Conservation (phyloP, 352 stramenopile genomes). For the Blastocystis sp. region DNA sequence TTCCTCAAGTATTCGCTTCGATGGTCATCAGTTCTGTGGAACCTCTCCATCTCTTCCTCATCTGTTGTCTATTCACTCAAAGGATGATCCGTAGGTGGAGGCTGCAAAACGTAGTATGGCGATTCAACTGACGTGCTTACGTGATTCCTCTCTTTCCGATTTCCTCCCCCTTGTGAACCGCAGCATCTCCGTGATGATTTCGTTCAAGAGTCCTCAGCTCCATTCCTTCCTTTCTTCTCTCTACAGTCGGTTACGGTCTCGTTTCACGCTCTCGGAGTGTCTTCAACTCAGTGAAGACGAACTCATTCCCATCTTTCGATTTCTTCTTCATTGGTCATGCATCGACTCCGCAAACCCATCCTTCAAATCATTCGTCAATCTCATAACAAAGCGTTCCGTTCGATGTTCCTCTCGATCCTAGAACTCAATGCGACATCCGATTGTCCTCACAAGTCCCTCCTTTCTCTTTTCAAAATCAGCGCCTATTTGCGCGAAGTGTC, state of each 20-base stretch:
- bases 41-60: background rate
- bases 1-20: conserved; percentile 13
- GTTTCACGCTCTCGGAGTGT: background rate
- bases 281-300: background rate
- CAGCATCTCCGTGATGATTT: background rate
- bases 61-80: background rate
- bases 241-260: background rate
- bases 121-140: background rate
- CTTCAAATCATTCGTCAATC: background rate
- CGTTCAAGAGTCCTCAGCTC: background rate
- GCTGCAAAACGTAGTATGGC: background rate
- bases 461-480: conserved; percentile 25
- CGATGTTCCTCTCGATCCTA: background rate
- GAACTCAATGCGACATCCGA: background rate
- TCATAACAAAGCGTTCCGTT: background rate
- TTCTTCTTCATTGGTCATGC: background rate
- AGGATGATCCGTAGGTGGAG: background rate
- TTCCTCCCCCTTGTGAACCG: background rate
- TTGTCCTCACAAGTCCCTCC: background rate
- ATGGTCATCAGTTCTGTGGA: conserved; percentile 31
- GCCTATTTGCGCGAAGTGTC: background rate
- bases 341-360: background rate
- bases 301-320: background rate
- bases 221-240: background rate
- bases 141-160: background rate